Evolutionary conservation across 495 filamentous ascomycete species (phyloP).

Genomic region (Aspergillus avenaceus): DNA sequence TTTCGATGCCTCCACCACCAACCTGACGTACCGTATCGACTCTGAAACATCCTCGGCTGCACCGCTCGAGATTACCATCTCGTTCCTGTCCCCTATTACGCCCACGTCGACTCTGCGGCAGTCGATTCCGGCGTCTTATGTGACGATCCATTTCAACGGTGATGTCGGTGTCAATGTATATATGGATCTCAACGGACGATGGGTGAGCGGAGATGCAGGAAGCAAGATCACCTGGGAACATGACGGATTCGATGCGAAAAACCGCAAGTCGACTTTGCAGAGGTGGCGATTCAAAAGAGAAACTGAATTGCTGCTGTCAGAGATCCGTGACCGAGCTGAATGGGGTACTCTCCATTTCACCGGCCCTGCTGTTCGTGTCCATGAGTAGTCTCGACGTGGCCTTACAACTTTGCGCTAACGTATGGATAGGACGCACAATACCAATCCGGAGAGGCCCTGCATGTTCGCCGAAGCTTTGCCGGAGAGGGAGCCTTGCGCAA

Average conservation of each 20-base stretch:
- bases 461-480: constrained; percentile 70
- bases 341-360: constrained; percentile 86
- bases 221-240: constrained; percentile 69
- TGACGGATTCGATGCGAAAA: constrained; percentile 31
- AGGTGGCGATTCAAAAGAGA: constrained; percentile 62
- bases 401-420: constrained; percentile 13
- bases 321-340: constrained; percentile 73
- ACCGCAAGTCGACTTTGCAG: constrained; percentile 38
- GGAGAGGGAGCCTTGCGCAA: constrained; percentile 63
- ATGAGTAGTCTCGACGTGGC: not conserved
- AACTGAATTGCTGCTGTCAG: constrained; percentile 66
- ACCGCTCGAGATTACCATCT: constrained; percentile 63
- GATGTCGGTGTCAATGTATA: constrained; percentile 74
- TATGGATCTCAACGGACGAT: constrained; percentile 83
- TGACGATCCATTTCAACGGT: constrained; percentile 71
- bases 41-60: constrained; percentile 22
- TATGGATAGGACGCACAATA: constrained; percentile 49
- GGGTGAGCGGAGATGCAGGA: constrained; percentile 73
- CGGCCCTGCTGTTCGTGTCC: constrained; percentile 53
- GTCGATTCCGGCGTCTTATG: constrained; percentile 82
- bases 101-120: constrained; percentile 88
- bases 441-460: constrained; percentile 65
- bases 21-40: constrained; percentile 74
- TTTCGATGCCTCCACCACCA: constrained; percentile 92
- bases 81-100: constrained; percentile 90